These are phyloP conservation scores for Emiliania huxleyi DNA, from an alignment of 78 protist genomes.

Conservation along the genomic window DNA sequence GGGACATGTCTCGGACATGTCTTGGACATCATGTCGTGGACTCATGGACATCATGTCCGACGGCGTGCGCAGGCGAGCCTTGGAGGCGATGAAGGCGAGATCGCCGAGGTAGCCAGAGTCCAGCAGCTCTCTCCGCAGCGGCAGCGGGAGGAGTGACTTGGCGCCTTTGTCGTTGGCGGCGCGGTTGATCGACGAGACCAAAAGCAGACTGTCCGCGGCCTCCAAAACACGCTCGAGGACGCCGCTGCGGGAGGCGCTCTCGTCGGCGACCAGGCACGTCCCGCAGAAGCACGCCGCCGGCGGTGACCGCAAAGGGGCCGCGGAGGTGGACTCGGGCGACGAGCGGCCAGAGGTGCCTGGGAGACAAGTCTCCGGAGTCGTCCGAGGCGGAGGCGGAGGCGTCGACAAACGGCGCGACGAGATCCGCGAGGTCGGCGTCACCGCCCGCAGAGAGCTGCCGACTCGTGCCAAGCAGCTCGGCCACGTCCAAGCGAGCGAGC, in stretches of 20 bases:
- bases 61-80: too few species aligned
- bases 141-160: not conserved
- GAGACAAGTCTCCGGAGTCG: too few species aligned
- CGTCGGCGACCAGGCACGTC: not conserved
- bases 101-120: not conserved
- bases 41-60: too few species aligned
- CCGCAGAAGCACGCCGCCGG: not conserved
- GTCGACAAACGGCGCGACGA: not conserved
- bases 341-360: slow-evolving; percentile 17
- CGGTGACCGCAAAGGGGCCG: not conserved
- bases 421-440: too few species aligned
- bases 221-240: not conserved
- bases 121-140: not conserved
- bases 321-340: not conserved
- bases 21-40: too few species aligned
- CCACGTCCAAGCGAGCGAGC: too few species aligned
- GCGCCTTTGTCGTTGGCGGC: not conserved
- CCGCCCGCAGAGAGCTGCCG: too few species aligned
- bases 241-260: not conserved
- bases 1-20: too few species aligned
- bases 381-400: not conserved
- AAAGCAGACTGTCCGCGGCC: not conserved
- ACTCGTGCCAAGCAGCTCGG: too few species aligned
- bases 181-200: not conserved
- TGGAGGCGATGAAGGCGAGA: not conserved